phyloP scores from a whole-genome alignment of 2,329 filamentous ascomycete genomes.

The Pseudovirgaria hyperparasitica region DNA sequence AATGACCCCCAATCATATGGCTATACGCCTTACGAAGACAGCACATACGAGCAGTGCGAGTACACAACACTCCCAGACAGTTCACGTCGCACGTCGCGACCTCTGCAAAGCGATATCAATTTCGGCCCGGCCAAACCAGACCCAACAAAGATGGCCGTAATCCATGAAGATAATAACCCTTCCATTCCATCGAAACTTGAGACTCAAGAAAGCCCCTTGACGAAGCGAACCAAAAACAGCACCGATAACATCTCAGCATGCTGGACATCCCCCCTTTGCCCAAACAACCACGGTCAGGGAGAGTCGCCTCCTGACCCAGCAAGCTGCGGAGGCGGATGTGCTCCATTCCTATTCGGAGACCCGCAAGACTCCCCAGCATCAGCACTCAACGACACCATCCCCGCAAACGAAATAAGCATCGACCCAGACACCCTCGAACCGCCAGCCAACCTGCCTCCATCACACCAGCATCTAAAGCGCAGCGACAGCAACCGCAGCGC shows the following conservation, averaged over 20 bases:
- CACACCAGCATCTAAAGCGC: slow-evolving; percentile 18
- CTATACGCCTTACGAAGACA: no score
- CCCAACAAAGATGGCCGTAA: no score
- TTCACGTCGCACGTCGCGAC: no score
- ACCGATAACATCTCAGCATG: slow-evolving; percentile 26
- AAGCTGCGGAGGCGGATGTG: slow-evolving; percentile 27
- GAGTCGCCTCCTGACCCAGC: slow-evolving; percentile 26
- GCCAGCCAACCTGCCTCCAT: slow-evolving; percentile 22
- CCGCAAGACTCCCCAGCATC: slow-evolving; percentile 3
- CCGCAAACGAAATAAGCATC: slow-evolving; percentile 16
- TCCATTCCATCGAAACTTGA: no score
- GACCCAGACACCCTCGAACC: slow-evolving; percentile 16
- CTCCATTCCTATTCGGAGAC: slow-evolving; percentile 27
- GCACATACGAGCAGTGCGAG: no score
- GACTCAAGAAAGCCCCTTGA: slow-evolving; percentile 9
- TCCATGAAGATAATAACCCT: no score
- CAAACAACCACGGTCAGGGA: slow-evolving; percentile 24
- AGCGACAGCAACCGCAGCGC: slow-evolving; percentile 15
- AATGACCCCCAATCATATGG: no score
- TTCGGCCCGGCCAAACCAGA: no score
- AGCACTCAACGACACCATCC: slow-evolving; percentile 15
- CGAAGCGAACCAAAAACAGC: slow-evolving; percentile 23
- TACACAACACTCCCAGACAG: no score
- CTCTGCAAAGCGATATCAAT: no score
- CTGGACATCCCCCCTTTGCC: slow-evolving; percentile 29